Conservation (phyloP, 2,329 filamentous ascomycete species). For the Alternaria triticimaculans region DNA sequence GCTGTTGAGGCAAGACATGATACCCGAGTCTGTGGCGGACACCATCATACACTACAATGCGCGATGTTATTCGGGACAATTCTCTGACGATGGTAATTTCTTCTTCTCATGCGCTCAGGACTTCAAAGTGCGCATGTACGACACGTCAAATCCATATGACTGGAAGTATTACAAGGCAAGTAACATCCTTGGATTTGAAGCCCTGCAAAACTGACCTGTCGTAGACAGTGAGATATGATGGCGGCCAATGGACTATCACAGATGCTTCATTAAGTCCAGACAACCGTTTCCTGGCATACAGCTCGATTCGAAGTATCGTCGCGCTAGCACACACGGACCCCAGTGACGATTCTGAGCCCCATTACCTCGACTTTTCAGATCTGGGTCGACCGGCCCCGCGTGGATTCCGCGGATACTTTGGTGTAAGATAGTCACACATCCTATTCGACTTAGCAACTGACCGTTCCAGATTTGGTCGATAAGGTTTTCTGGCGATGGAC, state of each 20-base stretch:
- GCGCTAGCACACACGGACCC: conserved; percentile 89
- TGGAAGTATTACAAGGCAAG: conserved; percentile 94
- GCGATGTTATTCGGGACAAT: conserved; percentile 92
- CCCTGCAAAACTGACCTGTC: conserved; percentile 37
- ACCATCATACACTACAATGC: conserved; percentile 86
- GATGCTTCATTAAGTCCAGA: conserved; percentile 91
- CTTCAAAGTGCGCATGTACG: conserved; percentile 95
- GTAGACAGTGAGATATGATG: conserved; percentile 83
- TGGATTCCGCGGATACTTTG: conserved; percentile 47
- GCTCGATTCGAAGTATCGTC: conserved; percentile 82
- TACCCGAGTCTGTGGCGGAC: conserved; percentile 79
- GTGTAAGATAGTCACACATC: conserved; percentile 16
- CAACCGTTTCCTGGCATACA: conserved; percentile 90
- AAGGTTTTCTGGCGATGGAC: conserved; percentile 88
- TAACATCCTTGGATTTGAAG: not conserved
- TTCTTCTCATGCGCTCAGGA: conserved; percentile 93
- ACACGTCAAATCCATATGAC: conserved; percentile 91
- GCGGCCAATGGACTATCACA: conserved; percentile 93
- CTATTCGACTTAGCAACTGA: conserved; percentile 3
- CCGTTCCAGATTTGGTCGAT: conserved; percentile 77
- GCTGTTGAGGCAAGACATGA: conserved; percentile 75
- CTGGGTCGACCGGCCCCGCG: conserved; percentile 48
- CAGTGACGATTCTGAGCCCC: conserved; percentile 78
- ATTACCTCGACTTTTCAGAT: conserved; percentile 74
- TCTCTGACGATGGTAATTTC: conserved; percentile 96